Base-by-base conservation (phyloP, 2,329 filamentous ascomycete species). In the Drechslerella coelobrocha region DNA sequence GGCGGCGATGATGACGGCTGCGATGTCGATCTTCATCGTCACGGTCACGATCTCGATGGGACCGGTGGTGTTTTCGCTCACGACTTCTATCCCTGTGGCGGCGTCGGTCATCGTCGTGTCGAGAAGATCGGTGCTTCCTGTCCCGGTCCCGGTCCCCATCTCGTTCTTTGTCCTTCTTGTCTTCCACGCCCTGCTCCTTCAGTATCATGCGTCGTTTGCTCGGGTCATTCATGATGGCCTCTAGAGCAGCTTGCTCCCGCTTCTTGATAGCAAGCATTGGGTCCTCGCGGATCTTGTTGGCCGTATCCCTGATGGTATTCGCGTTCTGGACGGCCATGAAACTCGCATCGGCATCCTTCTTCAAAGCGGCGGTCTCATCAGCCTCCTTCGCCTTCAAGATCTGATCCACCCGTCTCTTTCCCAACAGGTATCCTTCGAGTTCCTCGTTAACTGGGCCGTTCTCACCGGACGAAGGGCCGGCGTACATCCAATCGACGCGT, bases 401-500 rank as follows among this genome's bases (percentile, higher is more conserved):
- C 10, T 88, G 87, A 81, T 97, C 93, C 78, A 99, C 93, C 66
- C 92, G 85, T 66, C 94, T 85, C 82, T 97, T 97, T 56, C 94
- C 94, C 12, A 99, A 83, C 0, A 99, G 81, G 78, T 96, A 99
- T 2, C 90, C 91, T 77, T 99, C 94, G 81, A 91, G 92, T 80
- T 97, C 94, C 78, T 97, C 93, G 0, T 81, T 86, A 2, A 85
- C 86, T 39, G 86, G 90, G 27, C 89, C 89, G n/a, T 83, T 82
- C 76, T 90, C 88, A 34, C 91, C 90, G 62, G 83, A 84, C 53
- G 88, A 89, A 6, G 94, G 92, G 0, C 93, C 93, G 75, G 89
- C 87, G 80, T 99, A 99, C 91, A 99, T 97, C 91, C 94, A 99
- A 76, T 97, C 94, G 24, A 99, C 93, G 34, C 92, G 87, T 75